Conservation (phyloP, 2,329 filamentous ascomycete genomes). For the Aureobasidium sp. region DNA sequence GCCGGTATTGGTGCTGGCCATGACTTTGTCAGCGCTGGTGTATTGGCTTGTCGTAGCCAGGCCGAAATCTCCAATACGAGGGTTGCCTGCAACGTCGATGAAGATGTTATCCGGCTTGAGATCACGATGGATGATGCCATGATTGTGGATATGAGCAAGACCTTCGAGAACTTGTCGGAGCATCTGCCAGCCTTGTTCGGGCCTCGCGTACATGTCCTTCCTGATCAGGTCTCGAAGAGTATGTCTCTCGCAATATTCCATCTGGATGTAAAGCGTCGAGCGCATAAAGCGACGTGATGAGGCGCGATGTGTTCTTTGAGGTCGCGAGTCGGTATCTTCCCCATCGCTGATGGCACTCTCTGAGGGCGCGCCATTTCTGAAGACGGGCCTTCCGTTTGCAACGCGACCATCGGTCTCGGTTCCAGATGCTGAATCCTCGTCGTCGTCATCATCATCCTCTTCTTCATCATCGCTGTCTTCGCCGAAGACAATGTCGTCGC, state of each 20-base stretch:
- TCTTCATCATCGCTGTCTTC: slow-evolving; percentile 46
- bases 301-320: slow-evolving; percentile 40
- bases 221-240: slow-evolving; percentile 84
- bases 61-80: slow-evolving; percentile 95
- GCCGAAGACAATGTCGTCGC: slow-evolving; percentile 67
- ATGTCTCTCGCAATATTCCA: slow-evolving; percentile 96
- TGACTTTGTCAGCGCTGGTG: slow-evolving; percentile 49
- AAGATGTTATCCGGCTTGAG: slow-evolving; percentile 97
- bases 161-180: slow-evolving; percentile 90
- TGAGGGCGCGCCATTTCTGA: background rate
- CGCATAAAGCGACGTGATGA: slow-evolving; percentile 46
- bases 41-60: slow-evolving; percentile 84
- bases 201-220: slow-evolving; percentile 64
- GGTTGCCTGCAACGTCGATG: slow-evolving; percentile 81
- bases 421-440: slow-evolving; percentile 31
- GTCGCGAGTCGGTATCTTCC: slow-evolving; percentile 3
- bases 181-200: slow-evolving; percentile 77
- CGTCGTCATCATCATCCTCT: slow-evolving; percentile 37
- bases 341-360: slow-evolving; percentile 11
- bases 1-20: slow-evolving; percentile 27
- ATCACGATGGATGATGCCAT: slow-evolving; percentile 91
- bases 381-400: background rate
- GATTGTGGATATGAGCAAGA: slow-evolving; percentile 77
- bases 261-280: slow-evolving; percentile 89
- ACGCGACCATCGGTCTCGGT: slow-evolving; percentile 6